Base-by-base conservation (phyloP, 2,329 filamentous ascomycete species). In the Bipolaris sorokiniana region DNA sequence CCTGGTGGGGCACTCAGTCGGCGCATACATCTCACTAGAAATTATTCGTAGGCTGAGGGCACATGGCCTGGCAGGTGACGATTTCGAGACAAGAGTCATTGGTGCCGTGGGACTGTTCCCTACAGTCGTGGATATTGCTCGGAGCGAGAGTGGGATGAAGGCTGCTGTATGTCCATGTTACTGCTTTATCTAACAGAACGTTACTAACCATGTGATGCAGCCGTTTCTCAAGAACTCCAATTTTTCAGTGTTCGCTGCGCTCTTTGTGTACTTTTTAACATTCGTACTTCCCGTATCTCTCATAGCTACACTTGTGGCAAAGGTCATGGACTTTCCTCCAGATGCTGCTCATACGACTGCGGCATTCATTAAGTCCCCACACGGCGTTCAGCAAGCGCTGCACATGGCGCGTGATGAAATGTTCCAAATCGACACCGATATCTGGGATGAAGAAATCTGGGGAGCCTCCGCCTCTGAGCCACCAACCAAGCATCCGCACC, bases 381-480 rank as follows among this genome's bases (percentile, higher is more conserved):
- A 71, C 3, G 84, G 84, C 7, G 80, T 87, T 1, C 74, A 76
- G 37, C 83, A 87, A 71, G 81, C 84, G n/a, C 72, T 87, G 73
- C 77, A 84, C 67, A 83, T 88, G 79, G 84, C 83, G 1, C 77
- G 78, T 15, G 81, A 85, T 63, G 86, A 88, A 69, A 84, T 88
- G 80, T 68, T 68, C 4, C 78, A 80, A 18, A 87, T 88, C 55
- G 82, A 79, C 4, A 68, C 78, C 1, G 84, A 88, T 64, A 80
- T 80, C 65, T 88, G 85, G 84, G 80, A 80, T 18, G 80, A 82
- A 53, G 83, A 86, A 56, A 76, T 88, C 38, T 88, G 86, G 86
- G 85, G 84, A 1, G 77, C 80, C 18, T 73, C 76, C 1, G 60
- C 70, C 44, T 56, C 51, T 4, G 58, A 54, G 41, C 60, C 62